phyloP scores from a whole-genome alignment of 2,329 filamentous ascomycete genomes.

The Aureobasidium sp. region DNA sequence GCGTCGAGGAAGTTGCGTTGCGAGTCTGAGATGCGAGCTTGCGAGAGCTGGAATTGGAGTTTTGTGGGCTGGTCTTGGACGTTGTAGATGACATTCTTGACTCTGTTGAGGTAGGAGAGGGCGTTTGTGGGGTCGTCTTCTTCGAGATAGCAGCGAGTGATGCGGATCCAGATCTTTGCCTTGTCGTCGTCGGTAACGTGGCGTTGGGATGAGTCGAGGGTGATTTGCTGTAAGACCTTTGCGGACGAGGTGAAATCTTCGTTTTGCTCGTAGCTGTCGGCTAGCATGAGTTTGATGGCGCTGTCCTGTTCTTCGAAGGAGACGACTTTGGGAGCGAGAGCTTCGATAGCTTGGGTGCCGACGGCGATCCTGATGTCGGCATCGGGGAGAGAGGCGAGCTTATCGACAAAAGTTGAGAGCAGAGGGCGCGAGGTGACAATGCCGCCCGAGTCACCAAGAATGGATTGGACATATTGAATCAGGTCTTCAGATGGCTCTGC shows the following conservation, averaged over 20 bases:
- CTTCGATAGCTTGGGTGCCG: slow-evolving; percentile 59
- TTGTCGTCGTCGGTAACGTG: slow-evolving; percentile 75
- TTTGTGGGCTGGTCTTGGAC: slow-evolving; percentile 65
- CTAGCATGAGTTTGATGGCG: slow-evolving; percentile 68
- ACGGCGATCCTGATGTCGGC: slow-evolving; percentile 65
- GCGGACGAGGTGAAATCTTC: slow-evolving; percentile 78
- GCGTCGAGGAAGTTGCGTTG: slow-evolving; percentile 85
- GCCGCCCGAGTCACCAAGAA: slow-evolving; percentile 62
- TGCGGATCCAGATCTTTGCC: slow-evolving; percentile 81
- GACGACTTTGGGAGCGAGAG: slow-evolving; percentile 58
- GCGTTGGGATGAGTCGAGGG: slow-evolving; percentile 81
- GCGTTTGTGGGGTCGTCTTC: slow-evolving; percentile 82
- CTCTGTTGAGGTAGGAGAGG: slow-evolving; percentile 83
- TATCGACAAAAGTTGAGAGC: slow-evolving; percentile 56
- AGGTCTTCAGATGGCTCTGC: slow-evolving; percentile 51
- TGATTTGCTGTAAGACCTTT: slow-evolving; percentile 69
- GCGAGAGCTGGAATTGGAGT: slow-evolving; percentile 81
- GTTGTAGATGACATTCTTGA: slow-evolving; percentile 83
- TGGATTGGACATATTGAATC: slow-evolving; percentile 53
- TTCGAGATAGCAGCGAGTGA: slow-evolving; percentile 89
- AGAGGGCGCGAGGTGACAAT: slow-evolving; percentile 68
- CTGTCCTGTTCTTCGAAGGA: slow-evolving; percentile 82
- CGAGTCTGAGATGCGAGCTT: slow-evolving; percentile 87
- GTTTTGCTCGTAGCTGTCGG: slow-evolving; percentile 71
- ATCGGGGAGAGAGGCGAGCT: slow-evolving; percentile 53